Percentiles rank a stretch among this genome's conserved stretches.
phyloP scores from a whole-genome alignment of 208 protist genomes.

The Leishmania martiniquensis region DNA sequence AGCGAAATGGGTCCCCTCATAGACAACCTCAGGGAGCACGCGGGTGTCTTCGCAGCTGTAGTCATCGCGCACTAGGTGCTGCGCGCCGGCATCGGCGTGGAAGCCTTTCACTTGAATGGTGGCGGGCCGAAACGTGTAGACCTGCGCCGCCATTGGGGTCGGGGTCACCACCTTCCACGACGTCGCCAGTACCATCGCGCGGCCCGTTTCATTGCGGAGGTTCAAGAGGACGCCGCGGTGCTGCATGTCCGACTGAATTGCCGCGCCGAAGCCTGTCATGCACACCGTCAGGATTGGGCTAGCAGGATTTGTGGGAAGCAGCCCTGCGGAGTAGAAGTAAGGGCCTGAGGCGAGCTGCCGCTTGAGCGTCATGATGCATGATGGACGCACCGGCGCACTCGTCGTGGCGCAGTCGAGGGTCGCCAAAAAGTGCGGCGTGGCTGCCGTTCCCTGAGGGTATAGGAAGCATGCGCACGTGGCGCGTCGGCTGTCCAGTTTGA shows the following conservation, averaged over 20 bases:
- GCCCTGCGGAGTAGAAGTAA: slow-evolving; percentile 49
- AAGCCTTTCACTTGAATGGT: slow-evolving; percentile 34
- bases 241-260: slow-evolving; percentile 31
- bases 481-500: slow-evolving; percentile 42
- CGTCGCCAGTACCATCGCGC: slow-evolving; percentile 34
- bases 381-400: slow-evolving; percentile 19
- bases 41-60: slow-evolving; percentile 31
- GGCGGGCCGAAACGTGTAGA: slow-evolving; percentile 17
- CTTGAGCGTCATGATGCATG: slow-evolving; percentile 31
- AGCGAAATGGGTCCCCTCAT: background rate
- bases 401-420: slow-evolving; percentile 27
- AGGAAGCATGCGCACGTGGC: slow-evolving; percentile 42
- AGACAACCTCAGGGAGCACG: slow-evolving; percentile 20
- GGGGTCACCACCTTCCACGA: slow-evolving; percentile 36
- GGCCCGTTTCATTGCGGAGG: slow-evolving; percentile 46
- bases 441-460: slow-evolving; percentile 26
- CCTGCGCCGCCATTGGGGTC: slow-evolving; percentile 15
- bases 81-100: slow-evolving; percentile 12
- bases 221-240: slow-evolving; percentile 21
- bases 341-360: slow-evolving; percentile 49
- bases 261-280: slow-evolving; percentile 33
- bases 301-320: slow-evolving; percentile 33
- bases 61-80: slow-evolving; percentile 27
- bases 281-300: slow-evolving; percentile 46
- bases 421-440: slow-evolving; percentile 42